These are phyloP conservation scores for Simmondsia chinensis DNA, from an alignment of 148 eudicot species.

Conservation along the genomic window DNA sequence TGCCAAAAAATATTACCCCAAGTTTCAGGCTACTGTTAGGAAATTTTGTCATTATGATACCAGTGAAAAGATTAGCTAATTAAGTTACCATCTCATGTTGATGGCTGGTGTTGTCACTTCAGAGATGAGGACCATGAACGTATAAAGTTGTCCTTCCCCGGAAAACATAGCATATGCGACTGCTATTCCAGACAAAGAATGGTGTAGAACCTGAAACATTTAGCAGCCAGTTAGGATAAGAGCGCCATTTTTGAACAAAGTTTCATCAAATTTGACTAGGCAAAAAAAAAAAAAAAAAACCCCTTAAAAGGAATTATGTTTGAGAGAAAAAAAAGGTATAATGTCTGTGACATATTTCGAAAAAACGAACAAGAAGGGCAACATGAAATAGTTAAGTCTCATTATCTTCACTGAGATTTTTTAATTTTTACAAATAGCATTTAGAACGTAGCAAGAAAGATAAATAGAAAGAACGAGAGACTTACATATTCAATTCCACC, in stretches of 20 bases:
- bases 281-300: background rate
- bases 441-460: background rate
- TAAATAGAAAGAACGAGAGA: slow-evolving; percentile 15
- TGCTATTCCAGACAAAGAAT: slow-evolving; percentile 81
- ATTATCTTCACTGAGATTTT: no score
- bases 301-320: no score
- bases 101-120: slow-evolving; percentile 96
- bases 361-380: background rate
- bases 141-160: slow-evolving; percentile 98
- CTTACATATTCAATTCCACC: slow-evolving; percentile 99
- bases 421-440: no score
- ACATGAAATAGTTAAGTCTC: background rate
- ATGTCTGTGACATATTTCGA: no score
- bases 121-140: slow-evolving; percentile 94
- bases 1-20: no score
- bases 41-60: no score
- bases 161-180: slow-evolving; percentile 89
- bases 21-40: no score
- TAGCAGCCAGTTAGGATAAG: slow-evolving; percentile 8
- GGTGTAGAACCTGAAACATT: slow-evolving; percentile 72
- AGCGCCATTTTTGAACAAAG: background rate
- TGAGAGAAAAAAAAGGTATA: no score
- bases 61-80: background rate
- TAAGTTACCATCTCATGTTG: slow-evolving; percentile 87
- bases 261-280: background rate